phyloP scores from a whole-genome alignment of 805 yeast species.

The Starmera pachycereana region DNA sequence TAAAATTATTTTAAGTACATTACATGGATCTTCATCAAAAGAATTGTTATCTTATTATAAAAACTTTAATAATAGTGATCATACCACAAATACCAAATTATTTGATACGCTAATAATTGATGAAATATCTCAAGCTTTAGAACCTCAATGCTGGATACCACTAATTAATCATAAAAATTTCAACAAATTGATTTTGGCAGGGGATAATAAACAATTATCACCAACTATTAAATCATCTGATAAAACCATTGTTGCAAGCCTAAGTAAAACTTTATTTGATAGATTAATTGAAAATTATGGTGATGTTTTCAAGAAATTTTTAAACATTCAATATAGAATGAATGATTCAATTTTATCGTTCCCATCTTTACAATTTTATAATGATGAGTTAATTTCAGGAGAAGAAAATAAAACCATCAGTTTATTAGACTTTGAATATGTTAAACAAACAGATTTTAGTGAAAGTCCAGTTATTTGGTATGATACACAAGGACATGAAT shows the following conservation, averaged over 20 bases:
- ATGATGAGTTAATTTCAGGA: conserved; percentile 51
- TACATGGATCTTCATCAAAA: conserved; percentile 79
- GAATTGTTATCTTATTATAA: conserved; percentile 49
- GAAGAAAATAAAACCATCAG: conserved; percentile 40
- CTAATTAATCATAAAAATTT: conserved; percentile 47
- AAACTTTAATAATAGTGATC: conserved; percentile 16
- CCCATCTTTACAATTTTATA: conserved; percentile 60
- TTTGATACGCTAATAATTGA: conserved; percentile 84
- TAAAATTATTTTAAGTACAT: conserved; percentile 67
- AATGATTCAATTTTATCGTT: conserved; percentile 67
- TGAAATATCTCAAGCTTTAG: conserved; percentile 90
- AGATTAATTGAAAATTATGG: conserved; percentile 47
- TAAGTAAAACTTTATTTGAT: conserved; percentile 74
- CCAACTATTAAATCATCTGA: conserved; percentile 69
- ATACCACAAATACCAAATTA: conserved; percentile 10
- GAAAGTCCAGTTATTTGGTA: conserved; percentile 60
- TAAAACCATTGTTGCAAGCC: conserved; percentile 26
- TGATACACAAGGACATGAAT: conserved; percentile 89
- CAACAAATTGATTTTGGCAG: conserved; percentile 67
- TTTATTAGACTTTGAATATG: conserved; percentile 45
- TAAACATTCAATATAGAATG: conserved; percentile 85
- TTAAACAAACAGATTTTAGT: conserved; percentile 44
- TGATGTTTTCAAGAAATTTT: conserved; percentile 39
- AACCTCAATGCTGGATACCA: conserved; percentile 97
- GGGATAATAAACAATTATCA: conserved; percentile 87